Evolutionary conservation across 2,329 filamentous ascomycete genomes (phyloP).

Genomic region (Simplicillium aogashimaense): DNA sequence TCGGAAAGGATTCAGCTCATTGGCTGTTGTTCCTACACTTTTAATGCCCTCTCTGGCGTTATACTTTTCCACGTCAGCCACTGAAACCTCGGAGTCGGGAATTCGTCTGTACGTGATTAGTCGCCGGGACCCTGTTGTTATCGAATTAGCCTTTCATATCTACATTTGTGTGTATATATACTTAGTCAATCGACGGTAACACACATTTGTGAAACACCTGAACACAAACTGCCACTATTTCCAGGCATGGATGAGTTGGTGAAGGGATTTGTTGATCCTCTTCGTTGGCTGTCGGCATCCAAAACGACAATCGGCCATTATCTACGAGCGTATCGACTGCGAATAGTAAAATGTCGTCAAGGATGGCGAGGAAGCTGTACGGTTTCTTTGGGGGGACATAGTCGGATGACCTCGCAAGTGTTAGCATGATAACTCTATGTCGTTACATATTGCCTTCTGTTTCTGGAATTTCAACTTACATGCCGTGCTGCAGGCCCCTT

Average conservation of each 20-base stretch:
- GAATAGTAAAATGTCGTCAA: constrained; percentile 83
- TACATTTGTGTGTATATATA: constrained; percentile 6
- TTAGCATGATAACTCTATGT: constrained; percentile 7
- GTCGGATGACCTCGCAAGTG: constrained; percentile 32
- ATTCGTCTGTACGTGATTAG: constrained; percentile 77
- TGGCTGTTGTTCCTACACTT: constrained; percentile 36
- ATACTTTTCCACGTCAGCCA: constrained; percentile 26
- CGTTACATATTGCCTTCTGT: too few relatives aligned
- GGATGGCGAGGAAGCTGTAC: constrained; percentile 84
- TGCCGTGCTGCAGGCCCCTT: constrained; percentile 59
- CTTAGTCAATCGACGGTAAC: constrained; percentile 10
- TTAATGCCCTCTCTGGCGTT: constrained; percentile 16
- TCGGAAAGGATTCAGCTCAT: constrained; percentile 52
- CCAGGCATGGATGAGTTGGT: constrained; percentile 66
- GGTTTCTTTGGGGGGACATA: constrained; percentile 85
- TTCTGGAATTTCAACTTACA: constrained; percentile 36
- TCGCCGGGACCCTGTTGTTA: constrained; percentile 67
- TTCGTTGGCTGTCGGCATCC: constrained; percentile 90
- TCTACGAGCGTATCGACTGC: constrained; percentile 68
- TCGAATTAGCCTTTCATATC: too few relatives aligned
- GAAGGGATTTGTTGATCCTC: constrained; percentile 67
- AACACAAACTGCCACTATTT: constrained; percentile 65
- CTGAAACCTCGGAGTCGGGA: constrained; percentile 45
- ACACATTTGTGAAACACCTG: constrained; percentile 86
- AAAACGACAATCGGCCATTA: constrained; percentile 75